These are phyloP conservation scores for Ceratocystis colombiana DNA, from an alignment of 2,329 filamentous ascomycete species.

Conservation along the genomic window DNA sequence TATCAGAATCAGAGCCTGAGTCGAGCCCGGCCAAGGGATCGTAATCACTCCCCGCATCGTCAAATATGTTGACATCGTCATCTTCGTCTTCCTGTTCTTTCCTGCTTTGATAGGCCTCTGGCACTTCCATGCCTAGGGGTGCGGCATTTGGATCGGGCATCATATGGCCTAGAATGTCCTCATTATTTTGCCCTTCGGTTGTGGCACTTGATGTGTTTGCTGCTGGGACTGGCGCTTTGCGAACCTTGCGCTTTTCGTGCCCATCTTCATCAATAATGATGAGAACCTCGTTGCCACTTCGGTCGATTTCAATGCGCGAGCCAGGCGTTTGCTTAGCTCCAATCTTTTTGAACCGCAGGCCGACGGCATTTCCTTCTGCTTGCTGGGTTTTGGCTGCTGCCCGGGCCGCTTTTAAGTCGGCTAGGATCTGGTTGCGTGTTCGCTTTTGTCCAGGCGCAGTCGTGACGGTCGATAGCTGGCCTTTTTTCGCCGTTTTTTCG, in stretches of 20 bases:
- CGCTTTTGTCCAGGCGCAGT: conserved; percentile 50
- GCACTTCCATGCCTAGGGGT: conserved; percentile 56
- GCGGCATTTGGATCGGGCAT: conserved; percentile 47
- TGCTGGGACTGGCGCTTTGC: conserved; percentile 29
- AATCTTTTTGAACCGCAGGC: conserved; percentile 55
- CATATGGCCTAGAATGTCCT: conserved; percentile 34
- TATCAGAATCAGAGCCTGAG: conserved; percentile 35
- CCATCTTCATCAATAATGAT: conserved; percentile 58
- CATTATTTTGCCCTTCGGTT: conserved; percentile 28
- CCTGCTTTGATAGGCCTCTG: conserved; percentile 45
- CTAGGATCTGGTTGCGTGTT: conserved; percentile 56
- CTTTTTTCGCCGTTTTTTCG: conserved; percentile 45
- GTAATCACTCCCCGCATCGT: conserved; percentile 56
- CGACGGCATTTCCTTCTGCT: conserved; percentile 41
- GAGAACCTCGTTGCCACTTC: conserved; percentile 51
- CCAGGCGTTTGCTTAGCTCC: conserved; percentile 45
- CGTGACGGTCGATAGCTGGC: conserved; percentile 46
- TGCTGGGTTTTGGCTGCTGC: conserved; percentile 45
- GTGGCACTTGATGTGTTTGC: background rate
- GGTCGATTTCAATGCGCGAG: conserved; percentile 51
- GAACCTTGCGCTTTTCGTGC: conserved; percentile 54
- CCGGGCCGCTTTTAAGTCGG: conserved; percentile 54
- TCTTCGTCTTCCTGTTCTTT: conserved; percentile 41
- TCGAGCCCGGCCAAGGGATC: conserved; percentile 53
- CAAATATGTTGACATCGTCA: conserved; percentile 55